A percentile compares a stretch with the other conserved stretches of the same genome.
phyloP scores from a whole-genome alignment of 2,329 filamentous ascomycete genomes.

The Hortaea sp. region DNA sequence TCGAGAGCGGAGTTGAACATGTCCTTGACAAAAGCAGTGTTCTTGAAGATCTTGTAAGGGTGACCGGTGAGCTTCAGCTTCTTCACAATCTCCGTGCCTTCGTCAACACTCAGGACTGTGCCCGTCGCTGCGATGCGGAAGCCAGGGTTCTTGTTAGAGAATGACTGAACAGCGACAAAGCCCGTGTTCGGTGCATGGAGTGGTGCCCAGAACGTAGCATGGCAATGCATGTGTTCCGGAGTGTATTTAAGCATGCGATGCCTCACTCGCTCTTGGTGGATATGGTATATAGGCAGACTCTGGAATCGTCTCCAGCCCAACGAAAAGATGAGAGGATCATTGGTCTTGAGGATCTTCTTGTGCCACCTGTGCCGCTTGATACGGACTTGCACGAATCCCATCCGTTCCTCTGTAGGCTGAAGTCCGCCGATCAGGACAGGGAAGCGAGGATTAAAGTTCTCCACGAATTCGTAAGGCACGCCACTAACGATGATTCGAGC shows the following conservation, averaged over 20 bases:
- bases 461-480: slow-evolving; percentile 83
- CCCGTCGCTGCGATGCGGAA: slow-evolving; percentile 94
- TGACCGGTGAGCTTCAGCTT: slow-evolving; percentile 93
- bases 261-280: slow-evolving; percentile 81
- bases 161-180: slow-evolving; percentile 85
- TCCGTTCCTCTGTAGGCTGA: slow-evolving; percentile 85
- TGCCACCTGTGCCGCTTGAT: slow-evolving; percentile 99
- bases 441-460: slow-evolving; percentile 67
- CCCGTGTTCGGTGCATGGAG: slow-evolving; percentile 92
- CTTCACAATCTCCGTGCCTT: slow-evolving; percentile 96
- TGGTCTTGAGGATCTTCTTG: slow-evolving; percentile 97
- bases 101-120: slow-evolving; percentile 86
- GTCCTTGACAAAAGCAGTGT: slow-evolving; percentile 96
- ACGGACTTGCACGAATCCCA: slow-evolving; percentile 87
- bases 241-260: slow-evolving; percentile 99
- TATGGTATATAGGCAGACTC: slow-evolving; percentile 83
- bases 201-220: slow-evolving; percentile 89
- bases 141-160: slow-evolving; percentile 73
- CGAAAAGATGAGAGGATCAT: slow-evolving; percentile 94
- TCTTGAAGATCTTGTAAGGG: slow-evolving; percentile 98
- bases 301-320: slow-evolving; percentile 95
- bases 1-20: slow-evolving; percentile 94
- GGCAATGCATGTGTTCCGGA: slow-evolving; percentile 98
- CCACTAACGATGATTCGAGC: slow-evolving; percentile 81
- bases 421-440: slow-evolving; percentile 88